Percentiles rank a stretch among this genome's conserved stretches.
These are phyloP conservation scores for Botrytis fabae DNA, from an alignment of 2,329 filamentous ascomycete species.

Conservation along the genomic window DNA sequence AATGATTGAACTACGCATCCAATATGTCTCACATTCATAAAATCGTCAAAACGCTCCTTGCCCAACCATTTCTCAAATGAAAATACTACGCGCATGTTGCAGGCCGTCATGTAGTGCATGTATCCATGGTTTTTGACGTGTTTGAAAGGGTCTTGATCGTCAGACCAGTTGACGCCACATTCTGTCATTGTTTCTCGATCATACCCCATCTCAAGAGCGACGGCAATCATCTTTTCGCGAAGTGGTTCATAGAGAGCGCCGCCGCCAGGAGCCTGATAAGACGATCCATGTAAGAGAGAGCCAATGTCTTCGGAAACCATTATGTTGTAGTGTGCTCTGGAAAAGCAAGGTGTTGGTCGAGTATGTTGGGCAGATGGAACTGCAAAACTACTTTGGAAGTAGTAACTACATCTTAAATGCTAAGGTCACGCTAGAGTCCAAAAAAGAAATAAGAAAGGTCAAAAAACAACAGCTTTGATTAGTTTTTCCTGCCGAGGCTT, in stretches of 20 bases:
- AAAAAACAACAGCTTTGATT: no score
- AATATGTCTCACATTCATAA: constrained; percentile 10
- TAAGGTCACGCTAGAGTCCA: no score
- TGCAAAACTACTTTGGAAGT: no score
- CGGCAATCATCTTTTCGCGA: background rate
- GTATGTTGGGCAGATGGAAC: no score
- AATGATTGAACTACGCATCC: background rate
- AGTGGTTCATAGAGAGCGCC: background rate
- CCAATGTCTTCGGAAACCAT: background rate
- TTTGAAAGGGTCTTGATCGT: background rate
- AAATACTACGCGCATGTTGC: background rate
- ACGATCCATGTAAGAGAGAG: background rate
- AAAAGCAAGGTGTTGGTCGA: no score
- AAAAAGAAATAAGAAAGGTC: no score
- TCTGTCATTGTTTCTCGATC: constrained; percentile 8
- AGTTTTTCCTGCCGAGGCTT: no score
- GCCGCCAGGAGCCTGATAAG: constrained; percentile 12
- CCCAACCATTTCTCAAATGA: background rate
- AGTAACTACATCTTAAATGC: no score
- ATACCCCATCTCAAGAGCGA: constrained; percentile 7
- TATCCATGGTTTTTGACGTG: constrained; percentile 11
- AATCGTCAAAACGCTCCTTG: background rate
- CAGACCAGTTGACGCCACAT: background rate
- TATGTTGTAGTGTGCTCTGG: no score
- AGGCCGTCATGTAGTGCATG: background rate